Conservation (phyloP, 768 basidiomycete species). For the Gloeostereum incarnatum region DNA sequence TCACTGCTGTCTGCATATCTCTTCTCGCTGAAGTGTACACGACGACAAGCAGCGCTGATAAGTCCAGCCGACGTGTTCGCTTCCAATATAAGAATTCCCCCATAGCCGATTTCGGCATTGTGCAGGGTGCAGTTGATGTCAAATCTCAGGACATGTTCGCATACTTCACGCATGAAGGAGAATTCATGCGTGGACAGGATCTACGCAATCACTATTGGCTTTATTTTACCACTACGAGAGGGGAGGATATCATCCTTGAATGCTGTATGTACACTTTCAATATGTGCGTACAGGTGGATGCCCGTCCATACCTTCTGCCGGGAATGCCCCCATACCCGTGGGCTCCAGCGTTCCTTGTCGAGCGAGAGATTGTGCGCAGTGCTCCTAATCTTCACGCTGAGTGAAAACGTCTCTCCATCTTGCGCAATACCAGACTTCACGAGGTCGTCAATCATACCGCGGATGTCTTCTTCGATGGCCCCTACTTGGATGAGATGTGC, state of each 20-base stretch:
- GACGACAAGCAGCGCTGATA: slow-evolving; percentile 19
- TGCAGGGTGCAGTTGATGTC: slow-evolving; percentile 22
- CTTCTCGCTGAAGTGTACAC: slow-evolving; percentile 31
- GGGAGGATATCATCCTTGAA: slow-evolving; percentile 31
- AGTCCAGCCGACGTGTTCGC: slow-evolving; percentile 18
- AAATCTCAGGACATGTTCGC: slow-evolving; percentile 24
- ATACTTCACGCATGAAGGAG: slow-evolving; percentile 18
- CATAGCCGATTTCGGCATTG: slow-evolving; percentile 37
- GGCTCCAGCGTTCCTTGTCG: neutral
- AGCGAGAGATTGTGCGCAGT: neutral
- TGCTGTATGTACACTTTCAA: slow-evolving; percentile 34
- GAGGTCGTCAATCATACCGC: neutral
- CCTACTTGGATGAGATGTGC: neutral
- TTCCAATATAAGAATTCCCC: slow-evolving; percentile 25
- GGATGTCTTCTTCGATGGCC: neutral
- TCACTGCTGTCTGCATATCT: slow-evolving; percentile 21
- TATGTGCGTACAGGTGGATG: slow-evolving; percentile 18
- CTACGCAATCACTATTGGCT: slow-evolving; percentile 40
- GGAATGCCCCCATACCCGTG: neutral
- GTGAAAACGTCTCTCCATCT: neutral
- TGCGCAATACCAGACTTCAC: neutral
- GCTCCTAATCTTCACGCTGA: neutral
- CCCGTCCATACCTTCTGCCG: slow-evolving; percentile 8
- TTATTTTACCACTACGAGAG: slow-evolving; percentile 33
- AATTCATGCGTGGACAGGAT: slow-evolving; percentile 24